phyloP scores from a whole-genome alignment of 306 rosid genomes.

The Hippophae gyantsensis region DNA sequence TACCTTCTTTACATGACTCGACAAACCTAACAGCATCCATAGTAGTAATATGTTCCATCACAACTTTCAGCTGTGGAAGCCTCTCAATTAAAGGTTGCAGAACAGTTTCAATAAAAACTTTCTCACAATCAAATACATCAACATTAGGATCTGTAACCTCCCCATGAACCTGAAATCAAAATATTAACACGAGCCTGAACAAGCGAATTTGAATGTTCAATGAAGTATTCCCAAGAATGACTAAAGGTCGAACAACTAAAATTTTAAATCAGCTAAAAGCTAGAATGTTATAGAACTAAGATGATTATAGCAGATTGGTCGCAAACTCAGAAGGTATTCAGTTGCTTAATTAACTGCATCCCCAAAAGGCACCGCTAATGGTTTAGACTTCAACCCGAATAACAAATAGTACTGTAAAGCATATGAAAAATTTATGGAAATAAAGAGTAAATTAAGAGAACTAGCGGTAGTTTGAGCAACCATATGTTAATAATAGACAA shows the following conservation, averaged over 20 bases:
- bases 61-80: conserved; percentile 81
- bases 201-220: background rate
- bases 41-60: conserved; percentile 94
- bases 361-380: too few relatives aligned
- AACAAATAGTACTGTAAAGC: too few relatives aligned
- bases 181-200: background rate
- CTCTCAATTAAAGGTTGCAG: conserved; percentile 55
- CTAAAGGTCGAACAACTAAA: background rate
- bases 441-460: too few relatives aligned
- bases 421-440: too few relatives aligned
- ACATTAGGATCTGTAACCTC: conserved; percentile 68
- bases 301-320: too few relatives aligned
- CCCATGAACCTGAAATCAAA: conserved; percentile 66
- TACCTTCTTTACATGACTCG: conserved; percentile 64
- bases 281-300: too few relatives aligned
- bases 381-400: too few relatives aligned
- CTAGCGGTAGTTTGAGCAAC: too few relatives aligned
- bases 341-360: too few relatives aligned
- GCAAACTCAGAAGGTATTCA: too few relatives aligned
- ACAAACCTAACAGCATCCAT: conserved; percentile 70
- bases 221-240: background rate
- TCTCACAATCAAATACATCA: conserved; percentile 82
- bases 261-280: too few relatives aligned
- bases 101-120: conserved; percentile 72
- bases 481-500: too few relatives aligned